A percentile compares a stretch with the other conserved stretches of the same genome.
phyloP scores from a whole-genome alignment of 148 eudicot genomes.

The Silene latifolia region DNA sequence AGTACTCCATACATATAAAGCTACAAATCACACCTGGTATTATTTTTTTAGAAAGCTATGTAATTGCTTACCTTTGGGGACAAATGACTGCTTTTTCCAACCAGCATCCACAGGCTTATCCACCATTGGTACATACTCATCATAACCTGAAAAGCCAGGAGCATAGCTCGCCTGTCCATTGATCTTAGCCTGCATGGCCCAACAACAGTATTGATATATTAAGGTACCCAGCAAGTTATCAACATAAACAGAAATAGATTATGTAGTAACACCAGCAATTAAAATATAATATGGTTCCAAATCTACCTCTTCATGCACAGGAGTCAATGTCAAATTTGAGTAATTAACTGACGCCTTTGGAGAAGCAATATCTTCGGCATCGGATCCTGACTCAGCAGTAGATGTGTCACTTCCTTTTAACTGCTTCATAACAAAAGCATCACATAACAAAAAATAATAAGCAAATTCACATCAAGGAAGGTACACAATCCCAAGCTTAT shows the following conservation, averaged over 20 bases:
- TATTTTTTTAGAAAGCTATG: neutral
- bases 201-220: constrained; percentile 4
- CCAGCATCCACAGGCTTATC: constrained; percentile 93
- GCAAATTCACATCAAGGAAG: neutral
- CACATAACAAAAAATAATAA: constrained; percentile 4
- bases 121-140: constrained; percentile 93
- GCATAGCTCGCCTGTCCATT: constrained; percentile 49
- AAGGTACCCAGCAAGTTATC: neutral
- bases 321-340: constrained; percentile 67
- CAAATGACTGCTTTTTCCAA: constrained; percentile 71
- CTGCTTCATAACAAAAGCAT: constrained; percentile 35
- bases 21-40: neutral
- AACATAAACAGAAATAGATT: neutral
- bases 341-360: constrained; percentile 67
- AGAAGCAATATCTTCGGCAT: constrained; percentile 94
- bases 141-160: constrained; percentile 64
- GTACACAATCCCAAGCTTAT: neutral
- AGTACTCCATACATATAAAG: neutral
- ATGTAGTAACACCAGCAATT: neutral
- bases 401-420: constrained; percentile 87
- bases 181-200: constrained; percentile 58
- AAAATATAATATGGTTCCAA: constrained; percentile 14
- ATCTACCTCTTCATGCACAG: constrained; percentile 85
- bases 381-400: constrained; percentile 95
- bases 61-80: constrained; percentile 54